Percentiles rank a stretch among this genome's conserved stretches.
These are phyloP conservation scores for Colletotrichum noveboracense DNA, from an alignment of 2,329 filamentous ascomycete species.

Conservation along the genomic window DNA sequence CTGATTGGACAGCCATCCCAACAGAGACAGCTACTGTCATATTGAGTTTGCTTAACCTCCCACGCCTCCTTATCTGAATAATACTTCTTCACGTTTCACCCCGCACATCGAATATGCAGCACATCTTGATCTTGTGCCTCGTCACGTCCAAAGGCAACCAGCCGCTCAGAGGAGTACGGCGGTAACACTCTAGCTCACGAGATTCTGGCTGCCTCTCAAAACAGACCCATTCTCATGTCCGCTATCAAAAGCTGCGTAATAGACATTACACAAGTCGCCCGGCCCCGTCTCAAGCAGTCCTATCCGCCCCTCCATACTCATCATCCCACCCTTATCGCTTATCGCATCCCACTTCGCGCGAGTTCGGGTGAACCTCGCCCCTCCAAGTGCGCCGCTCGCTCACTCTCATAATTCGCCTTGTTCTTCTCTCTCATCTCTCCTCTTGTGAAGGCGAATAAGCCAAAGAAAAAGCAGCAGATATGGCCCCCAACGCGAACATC, in stretches of 20 bases:
- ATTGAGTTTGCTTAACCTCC: background rate
- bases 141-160: background rate
- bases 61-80: background rate
- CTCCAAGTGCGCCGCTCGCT: background rate
- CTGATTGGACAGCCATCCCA: background rate
- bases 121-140: background rate
- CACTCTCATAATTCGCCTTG: background rate
- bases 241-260: constrained; percentile 8
- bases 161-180: background rate
- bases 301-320: constrained; percentile 1
- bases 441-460: background rate
- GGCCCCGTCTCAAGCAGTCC: background rate
- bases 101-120: background rate
- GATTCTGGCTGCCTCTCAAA: background rate
- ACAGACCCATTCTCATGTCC: background rate
- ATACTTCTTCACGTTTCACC: background rate
- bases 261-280: constrained; percentile 8
- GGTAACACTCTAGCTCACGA: background rate
- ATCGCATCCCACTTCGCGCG: constrained; percentile 20
- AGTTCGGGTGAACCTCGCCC: background rate
- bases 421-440: background rate
- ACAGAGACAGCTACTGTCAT: background rate
- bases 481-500: constrained; percentile 55
- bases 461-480: constrained; percentile 10
- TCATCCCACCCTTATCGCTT: constrained; percentile 20